A percentile compares a stretch with the other conserved stretches of the same genome.
These are phyloP conservation scores for Daldinia sp. DNA, from an alignment of 2,329 filamentous ascomycete genomes.

Conservation along the genomic window DNA sequence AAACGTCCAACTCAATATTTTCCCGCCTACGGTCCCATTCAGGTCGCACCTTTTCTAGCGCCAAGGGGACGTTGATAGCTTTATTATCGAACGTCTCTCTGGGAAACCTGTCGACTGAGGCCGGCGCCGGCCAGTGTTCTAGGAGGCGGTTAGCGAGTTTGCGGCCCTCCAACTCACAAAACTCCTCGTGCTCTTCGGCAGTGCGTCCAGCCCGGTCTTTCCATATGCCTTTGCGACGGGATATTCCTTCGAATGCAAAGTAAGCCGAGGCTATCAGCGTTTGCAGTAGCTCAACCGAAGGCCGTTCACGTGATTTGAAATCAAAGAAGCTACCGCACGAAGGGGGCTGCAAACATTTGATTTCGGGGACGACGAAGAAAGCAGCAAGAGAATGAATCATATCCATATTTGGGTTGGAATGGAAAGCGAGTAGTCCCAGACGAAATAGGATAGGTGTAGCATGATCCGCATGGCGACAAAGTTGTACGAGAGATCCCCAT, in stretches of 20 bases:
- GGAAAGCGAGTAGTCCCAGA: constrained; percentile 48
- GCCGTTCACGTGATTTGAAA: constrained; percentile 38
- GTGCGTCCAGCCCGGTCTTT: constrained; percentile 19
- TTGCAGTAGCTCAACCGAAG: constrained; percentile 32
- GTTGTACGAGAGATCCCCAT: constrained; percentile 49
- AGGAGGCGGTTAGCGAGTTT: constrained; percentile 24
- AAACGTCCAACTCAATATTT: constrained; percentile 36
- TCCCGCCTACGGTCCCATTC: constrained; percentile 41
- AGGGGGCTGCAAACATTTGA: constrained; percentile 38
- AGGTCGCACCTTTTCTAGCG: constrained; percentile 20
- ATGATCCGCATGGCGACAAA: constrained; percentile 41
- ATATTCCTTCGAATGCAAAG: constrained; percentile 5
- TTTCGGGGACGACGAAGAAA: constrained; percentile 24
- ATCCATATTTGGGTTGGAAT: constrained; percentile 45
- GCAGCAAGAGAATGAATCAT: constrained; percentile 40
- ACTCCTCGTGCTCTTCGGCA: constrained; percentile 12
- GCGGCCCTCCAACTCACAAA: constrained; percentile 29
- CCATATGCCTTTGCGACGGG: neutral
- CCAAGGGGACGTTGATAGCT: constrained; percentile 20
- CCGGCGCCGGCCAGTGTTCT: constrained; percentile 40
- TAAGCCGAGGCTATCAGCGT: constrained; percentile 30
- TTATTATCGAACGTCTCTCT: neutral
- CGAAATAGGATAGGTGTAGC: constrained; percentile 45
- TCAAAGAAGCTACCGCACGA: constrained; percentile 30
- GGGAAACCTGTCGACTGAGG: constrained; percentile 9